Percentiles rank a stretch among this genome's conserved stretches.
phyloP scores from a whole-genome alignment of 163 green algal species.

The Chlorella variabilis region DNA sequence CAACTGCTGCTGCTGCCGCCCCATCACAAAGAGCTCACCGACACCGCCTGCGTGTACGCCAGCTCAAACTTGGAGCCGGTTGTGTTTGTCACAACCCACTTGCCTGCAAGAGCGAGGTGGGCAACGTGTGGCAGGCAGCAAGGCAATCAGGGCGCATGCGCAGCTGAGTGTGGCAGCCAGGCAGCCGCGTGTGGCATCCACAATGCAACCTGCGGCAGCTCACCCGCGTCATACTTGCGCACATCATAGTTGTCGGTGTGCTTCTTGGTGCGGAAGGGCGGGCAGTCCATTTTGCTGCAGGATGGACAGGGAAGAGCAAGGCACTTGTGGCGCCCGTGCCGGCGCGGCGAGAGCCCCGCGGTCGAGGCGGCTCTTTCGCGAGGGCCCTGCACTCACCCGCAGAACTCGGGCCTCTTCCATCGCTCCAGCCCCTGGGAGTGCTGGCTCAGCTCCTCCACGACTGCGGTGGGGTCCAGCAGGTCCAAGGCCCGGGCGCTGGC shows the following conservation, averaged over 20 bases:
- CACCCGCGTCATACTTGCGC: constrained; percentile 17
- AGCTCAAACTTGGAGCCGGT: constrained; percentile 35
- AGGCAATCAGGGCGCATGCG: not conserved
- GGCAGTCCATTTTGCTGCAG: constrained; percentile 32
- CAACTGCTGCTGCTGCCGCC: not conserved
- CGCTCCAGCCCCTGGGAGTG: not conserved
- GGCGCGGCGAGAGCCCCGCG: too few species aligned
- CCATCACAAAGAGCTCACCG: constrained; percentile 15
- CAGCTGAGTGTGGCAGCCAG: not conserved
- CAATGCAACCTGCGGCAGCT: too few species aligned
- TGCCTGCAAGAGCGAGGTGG: constrained; percentile 17
- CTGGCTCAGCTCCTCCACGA: not conserved
- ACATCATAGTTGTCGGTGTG: constrained; percentile 35
- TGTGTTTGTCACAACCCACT: constrained; percentile 17
- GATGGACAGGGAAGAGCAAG: not conserved
- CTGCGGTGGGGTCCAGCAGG: not conserved
- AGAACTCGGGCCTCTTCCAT: constrained; percentile 37
- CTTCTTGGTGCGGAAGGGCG: constrained; percentile 10
- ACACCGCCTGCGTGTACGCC: constrained; percentile 15
- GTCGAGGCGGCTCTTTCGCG: too few species aligned
- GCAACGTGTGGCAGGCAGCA: too few species aligned
- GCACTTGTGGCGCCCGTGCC: not conserved
- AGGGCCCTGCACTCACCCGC: constrained; percentile 23
- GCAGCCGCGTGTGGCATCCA: not conserved
- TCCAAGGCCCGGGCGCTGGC: not conserved